Conservation (phyloP, 768 basidiomycete species). For the Coprinopsis marcescibilis region DNA sequence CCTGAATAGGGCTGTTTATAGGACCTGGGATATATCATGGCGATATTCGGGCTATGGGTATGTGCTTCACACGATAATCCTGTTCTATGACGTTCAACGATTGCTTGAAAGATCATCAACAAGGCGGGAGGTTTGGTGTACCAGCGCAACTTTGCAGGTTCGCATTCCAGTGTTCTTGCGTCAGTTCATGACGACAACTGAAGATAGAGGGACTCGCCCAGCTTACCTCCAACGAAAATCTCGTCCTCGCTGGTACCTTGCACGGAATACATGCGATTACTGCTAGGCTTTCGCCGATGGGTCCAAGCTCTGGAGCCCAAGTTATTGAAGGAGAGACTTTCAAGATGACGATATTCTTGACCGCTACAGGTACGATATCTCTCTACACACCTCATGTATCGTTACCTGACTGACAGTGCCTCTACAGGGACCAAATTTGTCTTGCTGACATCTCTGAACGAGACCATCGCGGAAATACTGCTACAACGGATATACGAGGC, state of each 20-base stretch:
- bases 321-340: conserved; percentile 96
- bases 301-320: conserved; percentile 80
- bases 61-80: conserved; percentile 13
- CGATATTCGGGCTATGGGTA: conserved; percentile 82
- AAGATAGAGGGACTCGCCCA: conserved; percentile 81
- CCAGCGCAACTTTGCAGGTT: conserved; percentile 87
- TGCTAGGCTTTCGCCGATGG: conserved; percentile 78
- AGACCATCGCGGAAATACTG: conserved; percentile 60
- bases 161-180: conserved; percentile 14
- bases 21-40: conserved; percentile 50
- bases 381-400: not conserved
- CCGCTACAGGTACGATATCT: conserved; percentile 67
- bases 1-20: conserved; percentile 1
- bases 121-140: conserved; percentile 98
- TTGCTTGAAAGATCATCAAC: conserved; percentile 73
- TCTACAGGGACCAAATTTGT: conserved; percentile 98
- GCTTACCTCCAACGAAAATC: conserved; percentile 88
- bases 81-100: conserved; percentile 3
- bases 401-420: not conserved
- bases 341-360: conserved; percentile 88
- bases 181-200: conserved; percentile 13
- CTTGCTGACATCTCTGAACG: conserved; percentile 75
- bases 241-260: conserved; percentile 92
- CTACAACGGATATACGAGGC: conserved; percentile 88
- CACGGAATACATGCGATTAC: conserved; percentile 99